phyloP scores from a whole-genome alignment of 768 basidiomycete species.

The Terana coerulea region DNA sequence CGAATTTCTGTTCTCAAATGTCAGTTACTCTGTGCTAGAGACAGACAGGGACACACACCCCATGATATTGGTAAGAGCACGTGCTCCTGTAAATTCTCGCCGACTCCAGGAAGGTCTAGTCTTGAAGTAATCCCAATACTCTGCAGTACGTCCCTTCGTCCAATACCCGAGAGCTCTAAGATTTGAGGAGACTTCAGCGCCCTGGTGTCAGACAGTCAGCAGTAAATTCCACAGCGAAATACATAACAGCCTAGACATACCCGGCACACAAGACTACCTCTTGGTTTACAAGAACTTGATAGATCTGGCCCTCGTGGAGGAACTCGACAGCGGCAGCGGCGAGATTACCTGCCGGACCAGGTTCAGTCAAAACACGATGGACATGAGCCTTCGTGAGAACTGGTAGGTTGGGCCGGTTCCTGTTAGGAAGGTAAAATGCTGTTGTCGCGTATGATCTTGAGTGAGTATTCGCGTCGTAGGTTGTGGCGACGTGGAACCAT shows the following conservation, averaged over 20 bases:
- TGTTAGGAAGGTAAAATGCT: constrained; percentile 15
- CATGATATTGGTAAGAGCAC: constrained; percentile 17
- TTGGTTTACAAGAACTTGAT: constrained; percentile 1
- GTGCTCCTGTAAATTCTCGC: constrained; percentile 47
- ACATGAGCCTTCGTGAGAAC: constrained; percentile 12
- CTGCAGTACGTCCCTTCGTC: constrained; percentile 31
- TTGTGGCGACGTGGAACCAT: constrained; percentile 11
- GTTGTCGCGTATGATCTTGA: constrained; percentile 15
- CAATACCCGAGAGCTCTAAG: constrained; percentile 48
- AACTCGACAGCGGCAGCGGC: constrained; percentile 8
- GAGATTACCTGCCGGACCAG: not conserved
- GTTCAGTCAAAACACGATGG: constrained; percentile 1
- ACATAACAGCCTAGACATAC: constrained; percentile 1
- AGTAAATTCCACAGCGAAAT: not conserved
- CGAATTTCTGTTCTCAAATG: constrained; percentile 8
- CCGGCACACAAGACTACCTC: constrained; percentile 13
- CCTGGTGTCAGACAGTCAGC: constrained; percentile 20
- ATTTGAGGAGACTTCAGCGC: constrained; percentile 43
- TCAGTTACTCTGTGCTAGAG: not conserved
- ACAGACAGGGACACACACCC: constrained; percentile 10
- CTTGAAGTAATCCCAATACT: constrained; percentile 30
- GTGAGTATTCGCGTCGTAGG: constrained; percentile 16
- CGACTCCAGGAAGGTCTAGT: constrained; percentile 44
- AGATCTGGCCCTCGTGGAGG: not conserved
- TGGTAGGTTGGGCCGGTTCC: constrained; percentile 10